Evolutionary conservation across 257 asterid genomes (phyloP).

Genomic region (Anisodus tanguticus): DNA sequence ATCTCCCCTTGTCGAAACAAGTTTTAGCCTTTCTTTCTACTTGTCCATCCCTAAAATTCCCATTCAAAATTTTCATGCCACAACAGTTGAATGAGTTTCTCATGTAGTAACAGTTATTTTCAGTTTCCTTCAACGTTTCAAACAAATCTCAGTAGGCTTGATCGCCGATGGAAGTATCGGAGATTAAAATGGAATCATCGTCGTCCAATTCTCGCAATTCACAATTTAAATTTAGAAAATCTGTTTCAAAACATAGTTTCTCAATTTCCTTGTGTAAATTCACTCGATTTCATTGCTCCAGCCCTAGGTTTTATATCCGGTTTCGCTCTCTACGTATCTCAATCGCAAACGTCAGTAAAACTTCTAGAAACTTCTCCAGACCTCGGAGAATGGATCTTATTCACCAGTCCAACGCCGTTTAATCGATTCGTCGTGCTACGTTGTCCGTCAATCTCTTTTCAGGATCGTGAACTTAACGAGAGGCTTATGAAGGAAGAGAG

Average conservation of each 20-base stretch:
- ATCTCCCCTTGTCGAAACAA: background rate
- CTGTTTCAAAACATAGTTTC: constrained; percentile 55
- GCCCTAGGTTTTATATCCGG: constrained; percentile 79
- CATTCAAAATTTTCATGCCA: too few relatives aligned
- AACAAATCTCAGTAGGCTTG: constrained; percentile 37
- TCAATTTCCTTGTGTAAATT: constrained; percentile 56
- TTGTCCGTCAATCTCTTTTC: constrained; percentile 79
- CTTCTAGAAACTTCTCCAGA: constrained; percentile 34
- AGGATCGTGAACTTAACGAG: constrained; percentile 64
- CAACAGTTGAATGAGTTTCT: constrained; percentile 49
- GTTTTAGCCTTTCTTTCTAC: background rate
- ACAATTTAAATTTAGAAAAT: constrained; percentile 30
- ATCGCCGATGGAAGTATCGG: constrained; percentile 69
- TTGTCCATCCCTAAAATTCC: background rate
- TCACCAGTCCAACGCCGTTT: constrained; percentile 88
- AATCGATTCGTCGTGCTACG: constrained; percentile 84
- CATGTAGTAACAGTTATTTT: constrained; percentile 32
- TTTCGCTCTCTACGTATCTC: constrained; percentile 56
- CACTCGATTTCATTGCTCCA: constrained; percentile 62
- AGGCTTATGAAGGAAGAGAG: constrained; percentile 73
- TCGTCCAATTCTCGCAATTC: background rate
- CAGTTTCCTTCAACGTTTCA: constrained; percentile 31
- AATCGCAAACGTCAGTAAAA: constrained; percentile 27
- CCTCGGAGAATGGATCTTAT: constrained; percentile 83
- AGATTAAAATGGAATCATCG: background rate